Percentiles rank a stretch among this genome's conserved stretches.
These are phyloP conservation scores for Mesembryanthemum crystallinum DNA, from an alignment of 148 eudicot genomes.

Conservation along the genomic window DNA sequence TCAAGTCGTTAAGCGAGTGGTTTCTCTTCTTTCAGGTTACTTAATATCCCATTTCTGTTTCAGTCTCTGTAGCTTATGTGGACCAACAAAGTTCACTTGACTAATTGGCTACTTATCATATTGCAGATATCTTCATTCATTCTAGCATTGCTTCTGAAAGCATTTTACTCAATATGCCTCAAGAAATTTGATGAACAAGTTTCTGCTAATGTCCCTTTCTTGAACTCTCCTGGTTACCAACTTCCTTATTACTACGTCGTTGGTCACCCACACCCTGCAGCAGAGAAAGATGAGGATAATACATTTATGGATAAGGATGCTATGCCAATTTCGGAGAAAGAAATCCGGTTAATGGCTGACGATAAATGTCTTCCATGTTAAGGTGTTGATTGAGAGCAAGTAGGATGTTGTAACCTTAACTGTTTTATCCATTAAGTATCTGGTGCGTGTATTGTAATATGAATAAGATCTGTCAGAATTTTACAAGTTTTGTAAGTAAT, in stretches of 20 bases:
- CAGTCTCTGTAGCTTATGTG: too few species aligned
- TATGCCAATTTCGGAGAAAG: slow-evolving; percentile 1
- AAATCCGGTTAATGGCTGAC: slow-evolving; percentile 1
- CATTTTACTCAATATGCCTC: neutral
- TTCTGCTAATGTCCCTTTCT: slow-evolving; percentile 8
- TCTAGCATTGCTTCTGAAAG: slow-evolving; percentile 42
- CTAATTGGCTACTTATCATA: neutral
- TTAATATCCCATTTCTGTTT: too few species aligned
- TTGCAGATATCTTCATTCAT: slow-evolving; percentile 39
- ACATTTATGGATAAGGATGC: neutral
- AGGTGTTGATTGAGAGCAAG: neutral
- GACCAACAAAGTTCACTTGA: too few species aligned
- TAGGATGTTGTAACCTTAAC: neutral
- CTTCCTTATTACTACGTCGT: slow-evolving; percentile 15
- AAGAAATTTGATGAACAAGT: neutral
- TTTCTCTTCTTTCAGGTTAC: slow-evolving; percentile 43
- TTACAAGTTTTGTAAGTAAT: too few species aligned
- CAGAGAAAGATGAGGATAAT: neutral
- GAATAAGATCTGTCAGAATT: too few species aligned
- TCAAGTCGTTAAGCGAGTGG: slow-evolving; percentile 33
- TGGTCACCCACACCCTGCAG: slow-evolving; percentile 24
- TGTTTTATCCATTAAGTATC: neutral
- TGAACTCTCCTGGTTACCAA: neutral
- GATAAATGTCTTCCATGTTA: neutral
- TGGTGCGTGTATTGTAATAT: neutral